These are phyloP conservation scores for Phytopythium aichiense DNA, from an alignment of 352 stramenopile species.

Conservation along the genomic window DNA sequence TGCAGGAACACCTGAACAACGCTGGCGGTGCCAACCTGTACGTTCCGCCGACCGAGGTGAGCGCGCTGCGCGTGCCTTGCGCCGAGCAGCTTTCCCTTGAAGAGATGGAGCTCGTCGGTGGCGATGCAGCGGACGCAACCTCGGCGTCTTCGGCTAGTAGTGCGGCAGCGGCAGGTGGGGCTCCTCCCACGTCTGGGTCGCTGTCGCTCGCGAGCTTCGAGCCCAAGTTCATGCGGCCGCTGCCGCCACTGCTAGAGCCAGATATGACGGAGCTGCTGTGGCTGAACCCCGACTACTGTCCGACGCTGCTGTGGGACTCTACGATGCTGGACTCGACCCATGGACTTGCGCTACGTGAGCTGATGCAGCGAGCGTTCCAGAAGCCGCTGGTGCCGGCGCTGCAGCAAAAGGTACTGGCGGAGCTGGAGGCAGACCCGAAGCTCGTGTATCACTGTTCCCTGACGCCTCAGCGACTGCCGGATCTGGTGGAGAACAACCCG, in stretches of 20 bases:
- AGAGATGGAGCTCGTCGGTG: slow-evolving; percentile 58
- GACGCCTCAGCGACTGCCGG: slow-evolving; percentile 91
- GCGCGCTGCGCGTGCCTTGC: slow-evolving; percentile 60
- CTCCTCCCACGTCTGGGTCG: slow-evolving; percentile 24
- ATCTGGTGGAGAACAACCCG: slow-evolving; percentile 98
- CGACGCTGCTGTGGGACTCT: slow-evolving; percentile 87
- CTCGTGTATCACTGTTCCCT: slow-evolving; percentile 92
- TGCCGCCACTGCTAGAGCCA: slow-evolving; percentile 79
- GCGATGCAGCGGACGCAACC: slow-evolving; percentile 23
- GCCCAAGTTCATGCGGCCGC: slow-evolving; percentile 83
- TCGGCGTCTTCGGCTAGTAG: slow-evolving; percentile 11
- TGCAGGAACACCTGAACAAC: slow-evolving; percentile 83
- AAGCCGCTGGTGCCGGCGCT: slow-evolving; percentile 84
- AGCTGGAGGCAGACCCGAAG: slow-evolving; percentile 87
- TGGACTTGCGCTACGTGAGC: slow-evolving; percentile 81
- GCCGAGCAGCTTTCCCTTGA: slow-evolving; percentile 70
- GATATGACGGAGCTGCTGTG: slow-evolving; percentile 90
- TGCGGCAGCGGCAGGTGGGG: slow-evolving; percentile 19
- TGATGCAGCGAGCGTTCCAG: slow-evolving; percentile 90
- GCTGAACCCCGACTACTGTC: slow-evolving; percentile 91
- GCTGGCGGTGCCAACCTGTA: slow-evolving; percentile 48
- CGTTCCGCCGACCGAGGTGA: slow-evolving; percentile 67
- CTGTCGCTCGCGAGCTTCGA: slow-evolving; percentile 86
- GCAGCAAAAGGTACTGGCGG: slow-evolving; percentile 87
- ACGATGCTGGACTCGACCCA: slow-evolving; percentile 87